phyloP scores from a whole-genome alignment of 2,329 filamentous ascomycete species.

The Helminthosporium solani region DNA sequence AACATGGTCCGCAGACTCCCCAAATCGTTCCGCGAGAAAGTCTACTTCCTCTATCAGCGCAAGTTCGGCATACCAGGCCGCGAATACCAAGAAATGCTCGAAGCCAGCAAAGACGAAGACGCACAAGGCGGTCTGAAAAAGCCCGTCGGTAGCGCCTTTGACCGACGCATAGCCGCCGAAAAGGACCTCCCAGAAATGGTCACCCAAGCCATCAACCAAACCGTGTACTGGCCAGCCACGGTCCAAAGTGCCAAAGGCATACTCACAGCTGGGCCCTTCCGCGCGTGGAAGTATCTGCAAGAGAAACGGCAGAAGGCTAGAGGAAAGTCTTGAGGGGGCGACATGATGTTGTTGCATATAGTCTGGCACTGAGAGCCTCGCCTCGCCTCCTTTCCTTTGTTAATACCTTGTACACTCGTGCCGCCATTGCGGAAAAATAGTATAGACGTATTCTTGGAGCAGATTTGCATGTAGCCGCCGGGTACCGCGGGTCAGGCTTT shows the following conservation, averaged over 20 bases:
- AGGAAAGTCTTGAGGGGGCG: slow-evolving; percentile 24
- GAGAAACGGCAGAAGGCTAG: slow-evolving; percentile 66
- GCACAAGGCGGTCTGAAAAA: slow-evolving; percentile 63
- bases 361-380: not conserved
- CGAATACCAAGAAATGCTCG: slow-evolving; percentile 84
- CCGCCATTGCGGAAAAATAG: slow-evolving; percentile 7
- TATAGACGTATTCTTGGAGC: slow-evolving; percentile 6
- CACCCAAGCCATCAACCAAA: slow-evolving; percentile 75
- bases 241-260: slow-evolving; percentile 82
- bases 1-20: slow-evolving; percentile 97
- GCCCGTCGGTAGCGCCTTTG: slow-evolving; percentile 79
- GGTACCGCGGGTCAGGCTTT: slow-evolving; percentile 12
- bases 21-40: slow-evolving; percentile 77
- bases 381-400: slow-evolving; percentile 6
- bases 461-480: slow-evolving; percentile 20
- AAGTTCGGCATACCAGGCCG: slow-evolving; percentile 81
- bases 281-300: slow-evolving; percentile 71
- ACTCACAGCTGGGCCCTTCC: slow-evolving; percentile 71
- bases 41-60: slow-evolving; percentile 94
- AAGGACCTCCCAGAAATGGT: slow-evolving; percentile 70
- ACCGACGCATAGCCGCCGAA: slow-evolving; percentile 78
- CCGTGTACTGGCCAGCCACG: slow-evolving; percentile 89
- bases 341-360: too few relatives aligned
- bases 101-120: slow-evolving; percentile 69
- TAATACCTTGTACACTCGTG: slow-evolving; percentile 10